Percentiles rank a stretch among this genome's conserved stretches.
These are phyloP conservation scores for Pyricularia sp. DNA, from an alignment of 2,329 filamentous ascomycete genomes.

Conservation along the genomic window DNA sequence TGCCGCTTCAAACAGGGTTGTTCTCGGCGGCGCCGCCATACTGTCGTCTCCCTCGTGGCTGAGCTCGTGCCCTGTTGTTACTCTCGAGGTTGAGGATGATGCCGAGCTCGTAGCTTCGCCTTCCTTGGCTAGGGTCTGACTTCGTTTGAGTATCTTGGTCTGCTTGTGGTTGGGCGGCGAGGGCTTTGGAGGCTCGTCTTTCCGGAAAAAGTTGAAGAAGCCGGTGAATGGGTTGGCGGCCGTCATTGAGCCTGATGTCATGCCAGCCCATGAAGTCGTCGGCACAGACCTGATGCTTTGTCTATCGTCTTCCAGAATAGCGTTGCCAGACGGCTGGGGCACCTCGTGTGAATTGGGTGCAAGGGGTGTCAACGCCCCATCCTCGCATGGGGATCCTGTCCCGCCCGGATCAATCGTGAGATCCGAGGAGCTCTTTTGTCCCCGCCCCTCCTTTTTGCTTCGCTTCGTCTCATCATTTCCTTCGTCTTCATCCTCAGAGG, in stretches of 20 bases:
- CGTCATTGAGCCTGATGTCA: conserved; percentile 16
- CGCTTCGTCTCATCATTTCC: background rate
- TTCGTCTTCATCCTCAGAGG: conserved; percentile 19
- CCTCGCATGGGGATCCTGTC: background rate
- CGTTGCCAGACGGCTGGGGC: conserved; percentile 59
- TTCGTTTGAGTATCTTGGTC: conserved; percentile 64
- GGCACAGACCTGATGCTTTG: conserved; percentile 42
- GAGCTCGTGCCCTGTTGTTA: conserved; percentile 41
- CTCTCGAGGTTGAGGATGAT: conserved; percentile 27
- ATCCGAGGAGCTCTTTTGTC: background rate
- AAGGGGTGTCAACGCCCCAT: conserved; percentile 15
- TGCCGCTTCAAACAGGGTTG: conserved; percentile 90
- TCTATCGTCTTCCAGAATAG: conserved; percentile 58
- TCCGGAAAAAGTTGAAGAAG: conserved; percentile 68
- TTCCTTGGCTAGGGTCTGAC: conserved; percentile 58
- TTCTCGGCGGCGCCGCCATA: conserved; percentile 69
- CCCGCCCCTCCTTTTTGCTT: background rate
- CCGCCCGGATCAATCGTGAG: background rate
- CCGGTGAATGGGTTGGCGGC: conserved; percentile 45
- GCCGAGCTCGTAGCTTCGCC: conserved; percentile 23
- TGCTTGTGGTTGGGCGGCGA: conserved; percentile 44
- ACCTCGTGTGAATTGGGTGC: conserved; percentile 36
- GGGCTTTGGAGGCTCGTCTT: conserved; percentile 39
- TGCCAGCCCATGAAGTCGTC: conserved; percentile 4
- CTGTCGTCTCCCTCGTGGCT: conserved; percentile 20